A percentile compares a stretch with the other conserved stretches of the same genome.
Evolutionary conservation across 495 filamentous ascomycete species (phyloP).

Genomic region (Peziza echinospora): DNA sequence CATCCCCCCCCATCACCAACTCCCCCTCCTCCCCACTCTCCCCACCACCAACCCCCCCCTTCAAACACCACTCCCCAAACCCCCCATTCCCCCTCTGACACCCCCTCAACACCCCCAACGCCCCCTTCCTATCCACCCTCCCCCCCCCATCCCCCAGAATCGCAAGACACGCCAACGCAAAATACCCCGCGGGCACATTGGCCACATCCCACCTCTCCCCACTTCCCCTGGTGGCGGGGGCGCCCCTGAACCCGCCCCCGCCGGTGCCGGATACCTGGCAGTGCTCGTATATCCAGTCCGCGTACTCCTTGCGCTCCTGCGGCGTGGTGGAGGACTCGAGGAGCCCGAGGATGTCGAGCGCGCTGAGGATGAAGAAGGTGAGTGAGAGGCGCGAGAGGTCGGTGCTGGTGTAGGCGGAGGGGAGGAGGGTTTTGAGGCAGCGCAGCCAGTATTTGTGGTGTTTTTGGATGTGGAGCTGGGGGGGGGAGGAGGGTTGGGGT

Average conservation of each 20-base stretch:
- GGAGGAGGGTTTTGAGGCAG: slow-evolving; percentile 63
- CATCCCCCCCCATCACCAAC: slow-evolving; percentile 48
- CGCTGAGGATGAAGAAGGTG: slow-evolving; percentile 66
- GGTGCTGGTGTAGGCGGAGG: slow-evolving; percentile 56
- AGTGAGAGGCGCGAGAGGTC: slow-evolving; percentile 80
- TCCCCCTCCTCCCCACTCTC: slow-evolving; percentile 38
- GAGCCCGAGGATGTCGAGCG: slow-evolving; percentile 54
- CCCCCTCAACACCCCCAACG: slow-evolving; percentile 48
- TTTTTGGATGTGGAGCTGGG: slow-evolving; percentile 40
- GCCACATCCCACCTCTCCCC: slow-evolving; percentile 48
- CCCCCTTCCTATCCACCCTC: slow-evolving; percentile 43
- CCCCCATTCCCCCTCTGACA: slow-evolving; percentile 72
- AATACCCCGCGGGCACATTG: slow-evolving; percentile 66
- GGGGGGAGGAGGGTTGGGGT: slow-evolving; percentile 12
- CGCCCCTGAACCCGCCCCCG: slow-evolving; percentile 71
- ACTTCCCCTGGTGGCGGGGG: slow-evolving; percentile 35
- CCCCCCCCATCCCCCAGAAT: slow-evolving; percentile 40
- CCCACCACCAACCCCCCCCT: slow-evolving; percentile 46
- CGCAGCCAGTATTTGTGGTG: slow-evolving; percentile 88
- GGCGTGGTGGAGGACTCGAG: slow-evolving; percentile 33
- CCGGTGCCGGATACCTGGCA: slow-evolving; percentile 50
- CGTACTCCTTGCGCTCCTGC: slow-evolving; percentile 37
- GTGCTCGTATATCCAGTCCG: slow-evolving; percentile 49
- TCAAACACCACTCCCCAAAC: slow-evolving; percentile 64
- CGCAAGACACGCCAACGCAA: slow-evolving; percentile 54